phyloP scores from a whole-genome alignment of 2,329 filamentous ascomycete species.

The Ophiocordyceps camponoti-floridani region DNA sequence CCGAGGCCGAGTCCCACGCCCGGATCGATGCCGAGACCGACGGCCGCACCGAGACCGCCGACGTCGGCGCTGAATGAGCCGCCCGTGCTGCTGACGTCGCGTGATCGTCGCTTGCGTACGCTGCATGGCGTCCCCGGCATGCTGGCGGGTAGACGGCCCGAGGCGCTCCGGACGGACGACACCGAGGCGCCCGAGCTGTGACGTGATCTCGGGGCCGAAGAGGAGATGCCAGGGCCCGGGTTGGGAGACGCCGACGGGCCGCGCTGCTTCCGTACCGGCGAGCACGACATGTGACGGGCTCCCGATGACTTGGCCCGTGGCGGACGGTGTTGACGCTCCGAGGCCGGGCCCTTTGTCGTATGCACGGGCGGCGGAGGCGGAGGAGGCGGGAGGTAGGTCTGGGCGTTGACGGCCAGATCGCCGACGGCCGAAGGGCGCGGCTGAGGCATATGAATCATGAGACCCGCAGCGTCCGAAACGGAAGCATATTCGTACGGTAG shows the following conservation, averaged over 20 bases:
- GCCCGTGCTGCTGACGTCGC: conserved; percentile 12
- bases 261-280: conserved; percentile 23
- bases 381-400: conserved; percentile 17
- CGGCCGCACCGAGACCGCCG: conserved; percentile 2
- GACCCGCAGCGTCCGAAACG: conserved; percentile 18
- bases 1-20: neutral
- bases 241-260: conserved; percentile 22
- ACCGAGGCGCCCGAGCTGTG: conserved; percentile 21
- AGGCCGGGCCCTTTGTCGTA: conserved; percentile 3
- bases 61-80: neutral
- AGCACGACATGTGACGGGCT: conserved; percentile 25
- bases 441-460: conserved; percentile 38
- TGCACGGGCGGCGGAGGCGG: conserved; percentile 6
- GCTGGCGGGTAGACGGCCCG: conserved; percentile 14
- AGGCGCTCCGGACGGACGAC: conserved; percentile 16
- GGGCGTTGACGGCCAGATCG: conserved; percentile 14
- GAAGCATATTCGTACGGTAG: conserved; percentile 21
- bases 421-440: conserved; percentile 17
- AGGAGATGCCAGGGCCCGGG: conserved; percentile 14
- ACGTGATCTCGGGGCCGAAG: conserved; percentile 12
- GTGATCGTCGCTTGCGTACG: conserved; percentile 20
- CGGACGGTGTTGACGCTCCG: conserved; percentile 23
- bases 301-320: conserved; percentile 36
- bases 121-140: conserved; percentile 21
- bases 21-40: neutral